Evolutionary conservation across 78 protist species (phyloP).

Genomic region (Dictyostelium purpureum): DNA sequence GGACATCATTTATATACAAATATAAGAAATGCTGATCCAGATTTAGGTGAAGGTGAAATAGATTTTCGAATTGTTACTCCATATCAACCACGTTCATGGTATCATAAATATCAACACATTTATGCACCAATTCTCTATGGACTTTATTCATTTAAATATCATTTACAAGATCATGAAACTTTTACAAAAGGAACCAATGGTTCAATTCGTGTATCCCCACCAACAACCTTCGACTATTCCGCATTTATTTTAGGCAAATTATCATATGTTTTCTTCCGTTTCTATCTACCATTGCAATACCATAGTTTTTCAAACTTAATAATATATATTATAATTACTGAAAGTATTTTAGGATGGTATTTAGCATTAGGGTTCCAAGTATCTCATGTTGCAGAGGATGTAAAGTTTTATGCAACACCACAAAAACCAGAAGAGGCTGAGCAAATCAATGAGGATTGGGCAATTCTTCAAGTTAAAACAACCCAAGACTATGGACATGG

Average conservation of each 20-base stretch:
- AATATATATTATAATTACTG: slow-evolving; percentile 30
- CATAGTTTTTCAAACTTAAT: neutral
- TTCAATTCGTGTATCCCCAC: slow-evolving; percentile 14
- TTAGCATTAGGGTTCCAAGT: slow-evolving; percentile 75
- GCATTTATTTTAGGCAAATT: slow-evolving; percentile 20
- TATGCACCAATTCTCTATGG: slow-evolving; percentile 81
- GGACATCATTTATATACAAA: slow-evolving; percentile 80
- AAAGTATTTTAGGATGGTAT: slow-evolving; percentile 38
- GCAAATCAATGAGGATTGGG: slow-evolving; percentile 76
- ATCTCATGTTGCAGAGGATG: slow-evolving; percentile 56
- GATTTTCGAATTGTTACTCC: slow-evolving; percentile 72
- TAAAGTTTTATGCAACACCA: slow-evolving; percentile 55
- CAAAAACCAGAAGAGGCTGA: slow-evolving; percentile 31
- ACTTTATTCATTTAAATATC: slow-evolving; percentile 40
- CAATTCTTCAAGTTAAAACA: slow-evolving; percentile 50
- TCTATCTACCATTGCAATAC: slow-evolving; percentile 46
- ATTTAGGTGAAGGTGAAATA: slow-evolving; percentile 55
- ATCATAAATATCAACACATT: slow-evolving; percentile 78
- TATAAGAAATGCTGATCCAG: slow-evolving; percentile 64
- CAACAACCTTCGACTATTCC: slow-evolving; percentile 7
- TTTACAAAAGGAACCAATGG: slow-evolving; percentile 26
- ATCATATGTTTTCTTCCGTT: slow-evolving; percentile 44
- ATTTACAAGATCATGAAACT: slow-evolving; percentile 41
- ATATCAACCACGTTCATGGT: slow-evolving; percentile 18
- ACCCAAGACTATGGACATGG: slow-evolving; percentile 75